These are phyloP conservation scores for Trichoderma brevicompactum DNA, from an alignment of 2,329 filamentous ascomycete genomes.

Conservation along the genomic window DNA sequence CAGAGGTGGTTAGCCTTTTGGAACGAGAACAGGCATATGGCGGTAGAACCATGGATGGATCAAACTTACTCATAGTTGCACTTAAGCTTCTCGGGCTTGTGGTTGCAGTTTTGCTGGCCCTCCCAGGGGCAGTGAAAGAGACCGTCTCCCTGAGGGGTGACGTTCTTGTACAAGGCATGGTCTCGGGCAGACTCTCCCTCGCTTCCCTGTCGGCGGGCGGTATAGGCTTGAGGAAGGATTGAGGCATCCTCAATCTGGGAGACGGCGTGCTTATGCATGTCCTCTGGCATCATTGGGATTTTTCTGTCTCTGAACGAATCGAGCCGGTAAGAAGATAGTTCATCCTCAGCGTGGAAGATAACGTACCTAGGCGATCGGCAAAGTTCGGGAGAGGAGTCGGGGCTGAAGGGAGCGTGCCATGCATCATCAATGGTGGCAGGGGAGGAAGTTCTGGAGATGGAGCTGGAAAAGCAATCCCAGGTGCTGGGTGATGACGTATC, in stretches of 20 bases:
- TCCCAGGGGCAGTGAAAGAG: constrained; percentile 93
- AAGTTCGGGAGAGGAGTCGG: constrained; percentile 55
- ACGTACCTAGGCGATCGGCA: constrained; percentile 61
- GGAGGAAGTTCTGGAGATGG: constrained; percentile 56
- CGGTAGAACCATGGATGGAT: no score
- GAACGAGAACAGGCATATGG: no score
- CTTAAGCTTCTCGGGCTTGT: constrained; percentile 94
- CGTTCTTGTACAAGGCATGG: constrained; percentile 73
- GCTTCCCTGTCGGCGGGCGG: constrained; percentile 52
- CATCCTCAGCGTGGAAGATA: constrained; percentile 29
- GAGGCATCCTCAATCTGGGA: constrained; percentile 40
- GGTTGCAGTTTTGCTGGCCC: constrained; percentile 72
- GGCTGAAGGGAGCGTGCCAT: constrained; percentile 47
- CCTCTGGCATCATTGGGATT: constrained; percentile 39
- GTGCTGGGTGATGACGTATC: constrained; percentile 57
- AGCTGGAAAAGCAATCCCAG: constrained; percentile 58
- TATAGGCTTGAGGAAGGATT: constrained; percentile 45
- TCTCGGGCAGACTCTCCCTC: constrained; percentile 64
- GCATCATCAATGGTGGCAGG: constrained; percentile 55
- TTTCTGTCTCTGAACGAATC: constrained; percentile 41
- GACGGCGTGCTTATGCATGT: constrained; percentile 34
- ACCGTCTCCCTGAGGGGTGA: constrained; percentile 68
- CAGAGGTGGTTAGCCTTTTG: not conserved
- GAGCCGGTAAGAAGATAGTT: constrained; percentile 33
- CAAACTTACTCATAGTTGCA: constrained; percentile 93